phyloP scores from a whole-genome alignment of 768 basidiomycete genomes.

The Serendipita sp. region DNA sequence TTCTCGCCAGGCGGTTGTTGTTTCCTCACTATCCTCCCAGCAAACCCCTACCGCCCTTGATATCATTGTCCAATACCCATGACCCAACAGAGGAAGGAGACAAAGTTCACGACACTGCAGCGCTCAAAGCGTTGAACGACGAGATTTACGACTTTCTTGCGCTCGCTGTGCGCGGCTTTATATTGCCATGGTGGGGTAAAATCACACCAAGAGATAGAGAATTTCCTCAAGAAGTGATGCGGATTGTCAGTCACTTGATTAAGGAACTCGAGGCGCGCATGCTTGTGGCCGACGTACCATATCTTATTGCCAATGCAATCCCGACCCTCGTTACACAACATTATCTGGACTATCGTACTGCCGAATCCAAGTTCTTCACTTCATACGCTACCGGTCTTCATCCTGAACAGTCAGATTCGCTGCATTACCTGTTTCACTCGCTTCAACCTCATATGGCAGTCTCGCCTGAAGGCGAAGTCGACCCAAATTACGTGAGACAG shows the following conservation, averaged over 20 bases:
- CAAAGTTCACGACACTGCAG: not conserved
- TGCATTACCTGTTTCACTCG: constrained; percentile 58
- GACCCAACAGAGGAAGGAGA: constrained; percentile 29
- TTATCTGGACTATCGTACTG: constrained; percentile 61
- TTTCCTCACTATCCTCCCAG: constrained; percentile 36
- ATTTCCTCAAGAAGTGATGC: constrained; percentile 54
- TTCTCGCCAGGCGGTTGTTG: constrained; percentile 42
- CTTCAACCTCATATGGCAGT: constrained; percentile 77
- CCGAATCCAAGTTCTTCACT: constrained; percentile 39
- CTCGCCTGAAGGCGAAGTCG: constrained; percentile 37
- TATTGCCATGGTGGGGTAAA: constrained; percentile 76
- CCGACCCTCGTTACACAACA: constrained; percentile 60
- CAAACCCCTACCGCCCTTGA: constrained; percentile 35
- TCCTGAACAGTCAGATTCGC: constrained; percentile 26
- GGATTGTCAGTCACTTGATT: constrained; percentile 39
- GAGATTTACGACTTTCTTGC: constrained; percentile 71
- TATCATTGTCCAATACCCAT: constrained; percentile 16
- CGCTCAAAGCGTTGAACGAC: constrained; percentile 26
- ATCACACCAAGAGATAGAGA: constrained; percentile 72
- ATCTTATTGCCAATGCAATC: constrained; percentile 43
- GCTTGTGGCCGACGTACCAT: constrained; percentile 36
- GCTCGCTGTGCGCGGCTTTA: constrained; percentile 58
- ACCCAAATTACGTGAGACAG: constrained; percentile 66
- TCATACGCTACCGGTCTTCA: constrained; percentile 52
- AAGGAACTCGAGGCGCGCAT: constrained; percentile 44